These are phyloP conservation scores for Debaryomyces singareniensis DNA, from an alignment of 1,139 yeast genomes.

Conservation along the genomic window DNA sequence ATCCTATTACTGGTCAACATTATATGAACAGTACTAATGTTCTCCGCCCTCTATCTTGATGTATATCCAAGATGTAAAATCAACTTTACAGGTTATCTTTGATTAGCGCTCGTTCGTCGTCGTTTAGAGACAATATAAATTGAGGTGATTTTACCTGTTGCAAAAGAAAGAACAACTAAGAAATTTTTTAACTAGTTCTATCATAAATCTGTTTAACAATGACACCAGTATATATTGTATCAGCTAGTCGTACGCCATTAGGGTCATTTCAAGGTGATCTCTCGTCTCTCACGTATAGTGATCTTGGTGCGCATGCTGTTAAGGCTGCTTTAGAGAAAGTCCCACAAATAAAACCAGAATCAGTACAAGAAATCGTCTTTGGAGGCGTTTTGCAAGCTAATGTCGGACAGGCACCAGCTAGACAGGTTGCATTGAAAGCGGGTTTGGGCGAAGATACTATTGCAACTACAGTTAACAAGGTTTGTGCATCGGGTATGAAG, in stretches of 20 bases:
- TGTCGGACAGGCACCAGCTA: constrained; percentile 90
- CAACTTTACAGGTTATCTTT: too few species aligned
- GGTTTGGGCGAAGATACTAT: constrained; percentile 69
- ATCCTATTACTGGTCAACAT: too few species aligned
- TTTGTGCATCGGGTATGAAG: constrained; percentile 91
- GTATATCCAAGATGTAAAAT: neutral
- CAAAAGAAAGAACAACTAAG: too few species aligned
- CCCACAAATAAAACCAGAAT: constrained; percentile 64
- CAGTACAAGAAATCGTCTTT: constrained; percentile 79
- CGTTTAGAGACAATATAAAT: too few species aligned
- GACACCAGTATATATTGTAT: constrained; percentile 63
- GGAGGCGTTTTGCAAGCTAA: constrained; percentile 88
- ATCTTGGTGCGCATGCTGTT: constrained; percentile 83
- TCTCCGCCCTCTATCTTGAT: too few species aligned
- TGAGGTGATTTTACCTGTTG: too few species aligned
- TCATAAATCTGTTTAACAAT: too few species aligned
- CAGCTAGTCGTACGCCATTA: constrained; percentile 85
- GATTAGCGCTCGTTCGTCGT: too few species aligned
- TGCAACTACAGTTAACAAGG: constrained; percentile 86
- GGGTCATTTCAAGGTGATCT: constrained; percentile 82
- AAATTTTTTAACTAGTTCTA: too few species aligned
- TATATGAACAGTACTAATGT: too few species aligned
- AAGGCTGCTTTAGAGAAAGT: constrained; percentile 75
- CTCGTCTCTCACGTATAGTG: constrained; percentile 64
- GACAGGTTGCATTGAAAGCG: constrained; percentile 85